These are phyloP conservation scores for Gynandropsis gynandra DNA, from an alignment of 345 rosid genomes.

Conservation along the genomic window DNA sequence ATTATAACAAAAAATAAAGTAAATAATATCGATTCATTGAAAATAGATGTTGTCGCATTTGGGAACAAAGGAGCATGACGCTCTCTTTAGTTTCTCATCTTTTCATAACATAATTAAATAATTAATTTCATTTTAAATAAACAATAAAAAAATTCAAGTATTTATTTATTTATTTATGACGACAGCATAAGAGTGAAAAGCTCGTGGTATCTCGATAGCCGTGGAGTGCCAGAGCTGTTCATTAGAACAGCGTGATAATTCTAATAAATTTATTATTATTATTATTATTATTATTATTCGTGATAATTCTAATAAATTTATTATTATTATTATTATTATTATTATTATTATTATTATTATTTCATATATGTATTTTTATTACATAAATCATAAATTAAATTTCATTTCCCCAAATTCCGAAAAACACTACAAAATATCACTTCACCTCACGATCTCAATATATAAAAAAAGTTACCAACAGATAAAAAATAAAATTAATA, in stretches of 20 bases:
- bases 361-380: too few species aligned
- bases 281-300: slow-evolving; percentile 2
- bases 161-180: slow-evolving; percentile 25
- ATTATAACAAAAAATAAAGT: neutral
- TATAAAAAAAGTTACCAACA: too few species aligned
- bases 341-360: too few species aligned
- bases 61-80: slow-evolving; percentile 15
- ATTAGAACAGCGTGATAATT: slow-evolving; percentile 39
- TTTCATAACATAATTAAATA: slow-evolving; percentile 1
- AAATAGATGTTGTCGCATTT: slow-evolving; percentile 20
- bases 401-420: too few species aligned
- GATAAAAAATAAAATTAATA: too few species aligned
- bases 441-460: too few species aligned
- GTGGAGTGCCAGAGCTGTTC: slow-evolving; percentile 29
- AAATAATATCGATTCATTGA: neutral
- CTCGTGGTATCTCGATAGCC: slow-evolving; percentile 46
- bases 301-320: slow-evolving; percentile 4
- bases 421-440: too few species aligned
- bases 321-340: too few species aligned
- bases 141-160: neutral
- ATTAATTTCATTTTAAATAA: slow-evolving; percentile 8
- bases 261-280: slow-evolving; percentile 22
- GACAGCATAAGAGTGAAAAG: slow-evolving; percentile 26
- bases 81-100: slow-evolving; percentile 7
- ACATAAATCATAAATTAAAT: too few species aligned